A percentile compares a stretch with the other conserved stretches of the same genome.
Evolutionary conservation across 2,329 filamentous ascomycete genomes (phyloP).

Genomic region (Pseudogymnoascus verrucosus): DNA sequence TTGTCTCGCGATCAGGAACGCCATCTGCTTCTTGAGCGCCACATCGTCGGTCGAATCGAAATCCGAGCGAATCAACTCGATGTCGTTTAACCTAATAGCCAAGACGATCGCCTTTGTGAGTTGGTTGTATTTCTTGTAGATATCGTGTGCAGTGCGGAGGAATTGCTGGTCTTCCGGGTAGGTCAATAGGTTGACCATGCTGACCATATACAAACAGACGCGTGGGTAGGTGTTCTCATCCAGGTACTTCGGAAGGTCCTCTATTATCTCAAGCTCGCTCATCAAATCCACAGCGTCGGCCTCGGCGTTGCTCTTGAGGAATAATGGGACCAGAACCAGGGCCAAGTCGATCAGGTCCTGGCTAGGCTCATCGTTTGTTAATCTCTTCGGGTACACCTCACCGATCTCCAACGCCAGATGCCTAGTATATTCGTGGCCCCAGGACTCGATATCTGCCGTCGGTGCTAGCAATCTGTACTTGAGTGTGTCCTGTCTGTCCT

Average conservation of each 20-base stretch:
- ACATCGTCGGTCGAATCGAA: slow-evolving; percentile 75
- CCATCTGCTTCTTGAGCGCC: slow-evolving; percentile 84
- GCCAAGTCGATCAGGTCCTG: slow-evolving; percentile 82
- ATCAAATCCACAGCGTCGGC: slow-evolving; percentile 95
- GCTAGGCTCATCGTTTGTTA: slow-evolving; percentile 75
- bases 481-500: slow-evolving; percentile 89
- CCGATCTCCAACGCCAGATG: slow-evolving; percentile 94
- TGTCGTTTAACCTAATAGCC: slow-evolving; percentile 86
- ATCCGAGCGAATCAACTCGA: slow-evolving; percentile 71
- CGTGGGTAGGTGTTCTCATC: slow-evolving; percentile 90
- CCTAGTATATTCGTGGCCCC: slow-evolving; percentile 97
- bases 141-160: slow-evolving; percentile 82
- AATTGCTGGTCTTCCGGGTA: slow-evolving; percentile 97
- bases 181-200: slow-evolving; percentile 95
- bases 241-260: slow-evolving; percentile 78
- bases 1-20: slow-evolving; percentile 86
- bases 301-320: slow-evolving; percentile 94
- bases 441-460: slow-evolving; percentile 86
- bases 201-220: slow-evolving; percentile 96
- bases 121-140: slow-evolving; percentile 90
- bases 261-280: slow-evolving; percentile 96
- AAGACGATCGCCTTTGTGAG: slow-evolving; percentile 88
- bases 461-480: slow-evolving; percentile 90
- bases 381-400: slow-evolving; percentile 80
- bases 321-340: slow-evolving; percentile 79